Evolutionary conservation across 495 filamentous ascomycete genomes (phyloP), one percentile per base, ranked within the genome.

Genomic region (Talaromyces nanjingensis): DNA sequence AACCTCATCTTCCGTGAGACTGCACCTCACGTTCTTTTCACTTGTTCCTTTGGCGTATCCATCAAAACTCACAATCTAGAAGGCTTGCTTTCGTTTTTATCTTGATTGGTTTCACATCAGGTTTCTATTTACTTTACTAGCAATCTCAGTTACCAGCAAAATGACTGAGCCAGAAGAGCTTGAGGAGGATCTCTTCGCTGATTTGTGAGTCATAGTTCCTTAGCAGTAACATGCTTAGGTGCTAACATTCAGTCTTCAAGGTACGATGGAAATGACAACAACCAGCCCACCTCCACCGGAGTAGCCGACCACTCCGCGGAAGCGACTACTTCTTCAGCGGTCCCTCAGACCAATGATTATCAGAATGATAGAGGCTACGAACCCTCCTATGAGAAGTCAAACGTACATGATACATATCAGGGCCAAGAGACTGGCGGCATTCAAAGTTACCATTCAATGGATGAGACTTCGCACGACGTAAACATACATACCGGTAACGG

Each of bases 171-270:
- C 86, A 57, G 92, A 96, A 73, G 92, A 93, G 65, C 87, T 93
- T 67, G 96, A 98, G 60, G 96, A 98, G 70, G 94, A 98, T 83
- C 89, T 98, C 71, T 98, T 98, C 74, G 94, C 92, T 67, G 94
- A 98, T 79, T 86, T 98, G 94, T 98, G 83, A 73, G 92, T 39
- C 45, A 25, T 39, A 6, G 3, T 29, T n/a, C 34, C 6, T 7
- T 18, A 24, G 20, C 42, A 31, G 37, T 53, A 25, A 57, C 65
- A 60, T 55, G 62, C 67, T 54, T 45, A 60, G 61, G 2, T 64
- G 12, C 56, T 54, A 34, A 52, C 12, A 31, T 7, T 18, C 12
- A 18, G 69, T 16, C 69, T 49, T 37, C 45, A 47, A 97, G 93
- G 42, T 98, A 98, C 72, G 91, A 96, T 68, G 93, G 92, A 61